A percentile compares a stretch with the other conserved stretches of the same genome.
phyloP scores from a whole-genome alignment of 352 stramenopile genomes.

The Phytophthora rubi region DNA sequence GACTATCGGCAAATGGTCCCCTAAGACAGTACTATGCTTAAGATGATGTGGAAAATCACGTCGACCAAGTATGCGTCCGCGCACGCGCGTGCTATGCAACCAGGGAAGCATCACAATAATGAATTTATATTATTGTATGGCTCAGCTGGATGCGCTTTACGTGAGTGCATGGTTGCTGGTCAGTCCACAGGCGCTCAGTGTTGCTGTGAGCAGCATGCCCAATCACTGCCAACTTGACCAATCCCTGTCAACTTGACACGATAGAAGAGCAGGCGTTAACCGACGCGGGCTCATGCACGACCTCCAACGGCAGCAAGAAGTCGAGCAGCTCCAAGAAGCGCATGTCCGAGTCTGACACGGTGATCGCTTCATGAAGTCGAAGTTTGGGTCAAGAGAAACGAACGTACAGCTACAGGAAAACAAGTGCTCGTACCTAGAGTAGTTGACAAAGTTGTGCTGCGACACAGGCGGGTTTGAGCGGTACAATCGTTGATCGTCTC shows the following conservation, averaged over 20 bases:
- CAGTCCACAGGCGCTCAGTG: not conserved
- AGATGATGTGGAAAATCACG: not conserved
- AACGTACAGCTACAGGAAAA: not conserved
- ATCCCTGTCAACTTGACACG: not conserved
- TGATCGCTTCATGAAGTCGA: not conserved
- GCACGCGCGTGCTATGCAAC: not conserved
- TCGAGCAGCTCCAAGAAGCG: not conserved
- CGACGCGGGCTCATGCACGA: too few relatives aligned
- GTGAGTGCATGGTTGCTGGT: not conserved
- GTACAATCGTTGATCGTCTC: not conserved
- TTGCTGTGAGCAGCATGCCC: constrained; percentile 1
- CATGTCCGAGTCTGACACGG: not conserved
- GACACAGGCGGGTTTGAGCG: not conserved
- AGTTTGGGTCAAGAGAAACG: not conserved
- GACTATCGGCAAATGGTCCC: not conserved
- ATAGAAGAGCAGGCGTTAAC: not conserved
- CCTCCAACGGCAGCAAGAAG: not conserved
- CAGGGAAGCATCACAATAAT: not conserved
- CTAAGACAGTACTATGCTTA: not conserved
- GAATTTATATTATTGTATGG: not conserved
- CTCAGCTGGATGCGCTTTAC: not conserved
- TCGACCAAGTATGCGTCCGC: not conserved
- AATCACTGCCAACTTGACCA: not conserved
- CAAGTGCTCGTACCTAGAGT: not conserved
- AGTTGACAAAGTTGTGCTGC: not conserved